Percentiles rank a stretch among this genome's conserved stretches.
Evolutionary conservation across 176 grass and related monocot genomes (phyloP).

Genomic region (Guadua angustifolia): DNA sequence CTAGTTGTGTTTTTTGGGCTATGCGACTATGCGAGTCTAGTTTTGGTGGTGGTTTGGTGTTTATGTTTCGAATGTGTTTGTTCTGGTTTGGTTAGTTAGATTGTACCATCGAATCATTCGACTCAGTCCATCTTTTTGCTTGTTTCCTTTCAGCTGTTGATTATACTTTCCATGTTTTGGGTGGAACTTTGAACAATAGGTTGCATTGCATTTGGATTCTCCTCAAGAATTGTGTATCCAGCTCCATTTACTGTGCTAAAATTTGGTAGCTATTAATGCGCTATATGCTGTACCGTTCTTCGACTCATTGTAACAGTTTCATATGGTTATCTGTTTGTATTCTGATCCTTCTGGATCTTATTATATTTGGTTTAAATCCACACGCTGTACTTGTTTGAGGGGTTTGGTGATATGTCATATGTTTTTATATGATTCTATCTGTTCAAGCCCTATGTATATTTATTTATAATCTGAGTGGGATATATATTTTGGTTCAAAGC

Average conservation of each 20-base stretch:
- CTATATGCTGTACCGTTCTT: not conserved
- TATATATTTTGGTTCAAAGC: slow-evolving; percentile 1
- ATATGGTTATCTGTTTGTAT: slow-evolving; percentile 17
- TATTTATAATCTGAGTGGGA: not conserved
- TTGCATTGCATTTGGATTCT: not conserved
- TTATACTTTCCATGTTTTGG: not conserved
- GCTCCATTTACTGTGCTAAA: slow-evolving; percentile 13
- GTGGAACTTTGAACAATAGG: not conserved
- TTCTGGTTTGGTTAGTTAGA: slow-evolving; percentile 10
- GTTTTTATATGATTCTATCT: not conserved
- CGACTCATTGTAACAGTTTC: not conserved
- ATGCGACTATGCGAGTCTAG: not conserved
- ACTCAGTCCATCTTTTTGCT: not conserved
- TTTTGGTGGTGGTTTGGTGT: not conserved
- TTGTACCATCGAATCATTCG: not conserved
- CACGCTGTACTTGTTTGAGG: not conserved
- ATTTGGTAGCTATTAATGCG: not conserved
- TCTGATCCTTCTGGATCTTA: slow-evolving; percentile 7
- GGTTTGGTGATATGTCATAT: not conserved
- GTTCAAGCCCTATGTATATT: not conserved
- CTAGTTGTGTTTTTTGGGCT: not conserved
- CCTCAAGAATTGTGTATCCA: not conserved
- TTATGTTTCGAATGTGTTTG: not conserved
- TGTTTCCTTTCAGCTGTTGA: not conserved
- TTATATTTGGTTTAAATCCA: slow-evolving; percentile 19